These are phyloP conservation scores for Raphanus raphanistrum DNA, from an alignment of 345 rosid genomes.

Conservation along the genomic window DNA sequence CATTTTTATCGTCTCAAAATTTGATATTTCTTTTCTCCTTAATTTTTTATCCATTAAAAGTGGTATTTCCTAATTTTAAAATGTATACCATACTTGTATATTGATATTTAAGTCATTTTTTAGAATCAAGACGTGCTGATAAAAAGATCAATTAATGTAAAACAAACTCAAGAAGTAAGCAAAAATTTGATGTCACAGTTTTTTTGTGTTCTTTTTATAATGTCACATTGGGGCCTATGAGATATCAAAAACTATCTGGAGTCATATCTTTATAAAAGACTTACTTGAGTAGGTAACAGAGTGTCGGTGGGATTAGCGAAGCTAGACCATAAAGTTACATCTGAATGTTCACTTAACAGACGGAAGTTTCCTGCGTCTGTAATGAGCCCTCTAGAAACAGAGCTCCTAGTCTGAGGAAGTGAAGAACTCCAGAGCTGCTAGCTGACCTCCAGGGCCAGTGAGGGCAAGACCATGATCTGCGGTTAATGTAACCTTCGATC, in stretches of 20 bases:
- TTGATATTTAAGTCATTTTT: background rate
- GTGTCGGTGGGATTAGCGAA: conserved; percentile 59
- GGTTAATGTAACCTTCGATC: background rate
- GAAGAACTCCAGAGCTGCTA: background rate
- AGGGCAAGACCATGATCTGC: background rate
- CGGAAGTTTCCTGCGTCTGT: background rate
- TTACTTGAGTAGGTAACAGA: conserved; percentile 47
- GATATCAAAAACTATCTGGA: background rate
- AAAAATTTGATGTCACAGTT: background rate
- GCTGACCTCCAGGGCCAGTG: background rate
- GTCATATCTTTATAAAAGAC: background rate
- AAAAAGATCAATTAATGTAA: background rate
- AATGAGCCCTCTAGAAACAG: background rate
- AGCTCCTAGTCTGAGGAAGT: background rate
- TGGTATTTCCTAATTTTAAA: background rate
- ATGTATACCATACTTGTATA: background rate
- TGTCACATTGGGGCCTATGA: background rate
- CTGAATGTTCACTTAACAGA: background rate
- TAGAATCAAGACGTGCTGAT: background rate
- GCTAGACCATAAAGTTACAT: conserved; percentile 44
- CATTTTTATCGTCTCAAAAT: too few species aligned
- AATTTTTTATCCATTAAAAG: background rate
- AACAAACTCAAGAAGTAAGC: background rate
- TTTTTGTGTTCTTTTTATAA: too few species aligned
- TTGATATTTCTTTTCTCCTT: too few species aligned